phyloP scores from a whole-genome alignment of 441 rosid species.

The Brassica balearica region DNA sequence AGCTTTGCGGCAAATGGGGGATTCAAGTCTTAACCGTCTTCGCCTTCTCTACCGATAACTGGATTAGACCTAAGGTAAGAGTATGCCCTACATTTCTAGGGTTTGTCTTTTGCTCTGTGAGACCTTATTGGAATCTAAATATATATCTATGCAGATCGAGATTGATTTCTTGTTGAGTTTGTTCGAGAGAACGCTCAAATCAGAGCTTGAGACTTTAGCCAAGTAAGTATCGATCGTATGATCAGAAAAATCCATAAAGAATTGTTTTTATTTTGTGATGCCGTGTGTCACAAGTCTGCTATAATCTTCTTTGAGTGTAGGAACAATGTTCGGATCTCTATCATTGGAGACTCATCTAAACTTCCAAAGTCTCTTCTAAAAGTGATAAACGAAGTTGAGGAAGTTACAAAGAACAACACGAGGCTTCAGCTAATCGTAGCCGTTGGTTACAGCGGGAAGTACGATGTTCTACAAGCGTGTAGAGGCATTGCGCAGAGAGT shows the following conservation, averaged over 20 bases:
- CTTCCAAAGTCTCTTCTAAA: slow-evolving; percentile 55
- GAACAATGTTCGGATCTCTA: slow-evolving; percentile 49
- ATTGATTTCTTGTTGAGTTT: slow-evolving; percentile 64
- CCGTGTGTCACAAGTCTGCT: slow-evolving; percentile 15
- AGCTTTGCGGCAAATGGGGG: slow-evolving; percentile 59
- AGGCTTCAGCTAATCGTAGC: slow-evolving; percentile 75
- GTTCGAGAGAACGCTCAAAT: slow-evolving; percentile 54
- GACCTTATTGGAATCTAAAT: background rate
- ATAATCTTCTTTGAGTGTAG: slow-evolving; percentile 21
- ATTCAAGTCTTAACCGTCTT: slow-evolving; percentile 67
- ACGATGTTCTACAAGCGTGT: slow-evolving; percentile 75
- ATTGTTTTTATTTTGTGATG: background rate
- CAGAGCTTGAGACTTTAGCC: slow-evolving; percentile 46
- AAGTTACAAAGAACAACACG: slow-evolving; percentile 54
- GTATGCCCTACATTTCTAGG: background rate
- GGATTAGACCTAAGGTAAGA: slow-evolving; percentile 64
- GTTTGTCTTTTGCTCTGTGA: background rate
- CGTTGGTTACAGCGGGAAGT: slow-evolving; percentile 78
- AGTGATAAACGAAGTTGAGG: slow-evolving; percentile 53
- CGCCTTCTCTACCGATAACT: slow-evolving; percentile 70
- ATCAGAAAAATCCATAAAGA: background rate
- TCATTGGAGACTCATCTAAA: slow-evolving; percentile 74
- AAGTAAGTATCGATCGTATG: slow-evolving; percentile 42
- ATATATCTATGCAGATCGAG: slow-evolving; percentile 54
- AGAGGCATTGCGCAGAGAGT: slow-evolving; percentile 61